Evolutionary conservation across 148 eudicot species (phyloP).

Genomic region (Oxyria digyna): DNA sequence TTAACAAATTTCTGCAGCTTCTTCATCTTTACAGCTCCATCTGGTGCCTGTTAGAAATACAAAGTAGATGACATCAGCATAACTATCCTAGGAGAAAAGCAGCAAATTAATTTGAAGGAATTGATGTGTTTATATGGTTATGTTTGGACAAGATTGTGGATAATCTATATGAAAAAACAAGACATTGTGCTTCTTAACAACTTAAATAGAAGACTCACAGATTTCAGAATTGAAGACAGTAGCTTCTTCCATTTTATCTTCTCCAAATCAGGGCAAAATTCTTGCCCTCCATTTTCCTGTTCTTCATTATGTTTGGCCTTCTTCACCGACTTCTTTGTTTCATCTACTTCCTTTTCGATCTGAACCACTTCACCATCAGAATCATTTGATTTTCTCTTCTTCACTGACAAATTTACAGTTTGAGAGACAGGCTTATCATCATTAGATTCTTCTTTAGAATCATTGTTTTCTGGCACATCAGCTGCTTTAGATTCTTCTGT

Average conservation of each 20-base stretch:
- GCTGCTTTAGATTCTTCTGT: constrained; percentile 26
- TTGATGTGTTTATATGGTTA: neutral
- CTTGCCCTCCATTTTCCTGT: constrained; percentile 17
- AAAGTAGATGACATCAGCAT: neutral
- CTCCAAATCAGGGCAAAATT: constrained; percentile 13
- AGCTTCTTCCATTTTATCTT: constrained; percentile 87
- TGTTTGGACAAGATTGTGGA: neutral
- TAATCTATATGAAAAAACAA: neutral
- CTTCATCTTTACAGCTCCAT: constrained; percentile 53
- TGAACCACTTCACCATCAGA: constrained; percentile 36
- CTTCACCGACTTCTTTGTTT: constrained; percentile 23
- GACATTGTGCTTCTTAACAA: too few relatives aligned
- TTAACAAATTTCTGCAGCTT: constrained; percentile 43
- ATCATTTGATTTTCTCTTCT: constrained; percentile 43
- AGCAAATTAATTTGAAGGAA: neutral
- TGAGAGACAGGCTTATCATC: constrained; percentile 18
- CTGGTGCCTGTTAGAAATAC: constrained; percentile 36
- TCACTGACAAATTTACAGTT: constrained; percentile 20
- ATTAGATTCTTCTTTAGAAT: constrained; percentile 1
- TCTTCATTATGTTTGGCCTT: constrained; percentile 27
- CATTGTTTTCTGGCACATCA: constrained; percentile 12
- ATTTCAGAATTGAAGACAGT: constrained; percentile 52
- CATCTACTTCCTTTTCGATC: constrained; percentile 17
- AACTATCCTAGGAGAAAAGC: neutral
- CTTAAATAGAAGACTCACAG: constrained; percentile 30